These are phyloP conservation scores for Tetraselmis chui DNA, from an alignment of 139 green algal species.

Conservation along the genomic window DNA sequence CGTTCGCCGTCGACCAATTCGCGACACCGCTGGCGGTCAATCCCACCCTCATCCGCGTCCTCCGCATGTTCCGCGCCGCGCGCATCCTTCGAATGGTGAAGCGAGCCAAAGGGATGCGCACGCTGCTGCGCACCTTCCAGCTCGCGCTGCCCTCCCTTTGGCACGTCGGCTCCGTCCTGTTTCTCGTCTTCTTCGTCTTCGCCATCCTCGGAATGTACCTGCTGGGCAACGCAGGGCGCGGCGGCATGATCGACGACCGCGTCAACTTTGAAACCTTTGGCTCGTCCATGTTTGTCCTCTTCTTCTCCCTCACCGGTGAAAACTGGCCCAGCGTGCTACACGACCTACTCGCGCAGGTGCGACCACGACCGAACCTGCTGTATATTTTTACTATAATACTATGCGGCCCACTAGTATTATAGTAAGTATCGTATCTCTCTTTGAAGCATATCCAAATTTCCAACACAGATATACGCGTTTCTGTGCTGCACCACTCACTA, in stretches of 20 bases:
- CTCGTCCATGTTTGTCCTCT: conserved; percentile 6
- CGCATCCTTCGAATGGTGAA: not conserved
- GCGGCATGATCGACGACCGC: conserved; percentile 2
- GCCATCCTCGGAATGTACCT: conserved; percentile 11
- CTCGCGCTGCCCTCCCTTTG: conserved; percentile 4
- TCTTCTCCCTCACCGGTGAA: conserved; percentile 13
- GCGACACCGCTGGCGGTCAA: not conserved
- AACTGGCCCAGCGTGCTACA: conserved; percentile 9
- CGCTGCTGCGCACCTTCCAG: conserved; percentile 4
- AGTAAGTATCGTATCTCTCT: too few species aligned
- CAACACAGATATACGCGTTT: too few species aligned
- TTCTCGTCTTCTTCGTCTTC: conserved; percentile 16
- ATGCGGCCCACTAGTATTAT: too few species aligned
- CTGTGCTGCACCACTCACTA: too few species aligned
- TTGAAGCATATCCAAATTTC: too few species aligned
- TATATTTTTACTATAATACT: too few species aligned
- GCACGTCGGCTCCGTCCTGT: conserved; percentile 10
- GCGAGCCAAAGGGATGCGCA: not conserved
- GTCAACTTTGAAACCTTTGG: conserved; percentile 17
- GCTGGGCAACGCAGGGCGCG: conserved; percentile 1
- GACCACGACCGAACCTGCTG: too few species aligned
- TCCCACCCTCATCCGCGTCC: not conserved
- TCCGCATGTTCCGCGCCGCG: not conserved
- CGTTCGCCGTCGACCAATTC: not conserved
- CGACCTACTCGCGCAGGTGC: not conserved